These are phyloP conservation scores for Fusarium oxysporum DNA, from an alignment of 2,329 filamentous ascomycete genomes.

Conservation along the genomic window DNA sequence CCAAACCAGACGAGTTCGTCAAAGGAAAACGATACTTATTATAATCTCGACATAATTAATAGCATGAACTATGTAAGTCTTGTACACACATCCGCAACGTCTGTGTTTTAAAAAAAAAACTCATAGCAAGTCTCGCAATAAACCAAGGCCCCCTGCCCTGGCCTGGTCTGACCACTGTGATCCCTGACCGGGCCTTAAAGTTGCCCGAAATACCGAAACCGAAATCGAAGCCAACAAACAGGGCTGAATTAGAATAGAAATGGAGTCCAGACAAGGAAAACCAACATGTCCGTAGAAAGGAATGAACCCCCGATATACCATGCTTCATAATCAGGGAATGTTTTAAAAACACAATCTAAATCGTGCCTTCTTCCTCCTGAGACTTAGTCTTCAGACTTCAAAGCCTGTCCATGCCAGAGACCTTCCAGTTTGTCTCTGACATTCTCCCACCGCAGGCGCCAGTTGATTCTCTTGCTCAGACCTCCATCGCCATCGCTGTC, in stretches of 20 bases:
- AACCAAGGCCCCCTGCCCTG: neutral
- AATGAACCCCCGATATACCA: neutral
- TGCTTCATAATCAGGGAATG: neutral
- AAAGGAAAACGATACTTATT: neutral
- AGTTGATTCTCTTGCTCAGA: slow-evolving; percentile 10
- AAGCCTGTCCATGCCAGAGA: slow-evolving; percentile 21
- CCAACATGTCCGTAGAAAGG: slow-evolving; percentile 10
- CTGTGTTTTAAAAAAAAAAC: neutral
- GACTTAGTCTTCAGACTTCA: slow-evolving; percentile 16
- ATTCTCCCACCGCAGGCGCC: slow-evolving; percentile 31
- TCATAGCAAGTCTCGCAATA: neutral
- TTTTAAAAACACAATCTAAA: slow-evolving; percentile 5
- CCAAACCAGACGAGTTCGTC: neutral
- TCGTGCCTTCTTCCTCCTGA: neutral
- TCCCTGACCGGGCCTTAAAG: slow-evolving; percentile 22
- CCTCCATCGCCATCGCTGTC: slow-evolving; percentile 16
- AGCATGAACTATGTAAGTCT: slow-evolving; percentile 21
- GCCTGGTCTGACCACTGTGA: neutral
- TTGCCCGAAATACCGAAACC: slow-evolving; percentile 35
- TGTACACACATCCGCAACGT: slow-evolving; percentile 17
- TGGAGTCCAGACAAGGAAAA: slow-evolving; percentile 22
- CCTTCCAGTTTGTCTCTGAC: slow-evolving; percentile 24
- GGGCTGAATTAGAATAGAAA: slow-evolving; percentile 32
- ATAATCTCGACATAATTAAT: slow-evolving; percentile 19
- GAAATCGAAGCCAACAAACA: slow-evolving; percentile 39